Evolutionary conservation across 116 monocot genomes (phyloP).

Genomic region (Trichopus zeylanicus): DNA sequence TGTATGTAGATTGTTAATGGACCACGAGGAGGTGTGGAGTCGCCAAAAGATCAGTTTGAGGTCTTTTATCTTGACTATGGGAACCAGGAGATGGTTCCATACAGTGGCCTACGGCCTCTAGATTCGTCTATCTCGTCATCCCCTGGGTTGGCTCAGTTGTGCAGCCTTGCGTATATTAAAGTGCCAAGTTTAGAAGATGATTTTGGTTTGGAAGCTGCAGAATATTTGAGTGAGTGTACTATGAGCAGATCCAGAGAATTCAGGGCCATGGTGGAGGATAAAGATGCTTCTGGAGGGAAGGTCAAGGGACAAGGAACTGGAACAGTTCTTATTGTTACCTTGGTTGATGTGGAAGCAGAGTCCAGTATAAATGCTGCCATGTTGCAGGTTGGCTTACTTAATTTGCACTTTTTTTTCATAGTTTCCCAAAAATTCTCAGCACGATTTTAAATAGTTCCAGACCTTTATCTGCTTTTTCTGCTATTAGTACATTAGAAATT

Average conservation of each 20-base stretch:
- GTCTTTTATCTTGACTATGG: slow-evolving; percentile 99
- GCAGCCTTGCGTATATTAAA: slow-evolving; percentile 82
- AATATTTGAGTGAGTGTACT: slow-evolving; percentile 62
- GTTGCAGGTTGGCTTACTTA: too few relatives aligned
- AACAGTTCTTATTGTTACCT: slow-evolving; percentile 57
- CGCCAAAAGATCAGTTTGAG: slow-evolving; percentile 67
- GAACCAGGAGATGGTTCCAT: slow-evolving; percentile 95
- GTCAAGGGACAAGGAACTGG: slow-evolving; percentile 93
- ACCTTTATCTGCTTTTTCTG: too few relatives aligned
- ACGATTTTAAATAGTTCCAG: too few relatives aligned
- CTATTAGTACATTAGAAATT: too few relatives aligned
- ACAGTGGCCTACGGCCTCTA: slow-evolving; percentile 62
- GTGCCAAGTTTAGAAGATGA: slow-evolving; percentile 83
- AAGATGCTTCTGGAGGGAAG: slow-evolving; percentile 86
- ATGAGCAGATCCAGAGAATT: slow-evolving; percentile 55
- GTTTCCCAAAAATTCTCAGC: too few relatives aligned
- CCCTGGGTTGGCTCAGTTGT: slow-evolving; percentile 82
- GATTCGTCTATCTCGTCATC: slow-evolving; percentile 60
- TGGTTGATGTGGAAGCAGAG: slow-evolving; percentile 77
- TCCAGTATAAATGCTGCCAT: slow-evolving; percentile 86
- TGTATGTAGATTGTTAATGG: slow-evolving; percentile 73
- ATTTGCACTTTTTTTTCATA: too few relatives aligned
- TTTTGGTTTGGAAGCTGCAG: slow-evolving; percentile 92
- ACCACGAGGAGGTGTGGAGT: slow-evolving; percentile 65
- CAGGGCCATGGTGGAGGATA: slow-evolving; percentile 84